Evolutionary conservation across 176 grass and related monocot genomes (phyloP), one percentile per base, ranked within the genome.

Genomic region (Oryza nivara): DNA sequence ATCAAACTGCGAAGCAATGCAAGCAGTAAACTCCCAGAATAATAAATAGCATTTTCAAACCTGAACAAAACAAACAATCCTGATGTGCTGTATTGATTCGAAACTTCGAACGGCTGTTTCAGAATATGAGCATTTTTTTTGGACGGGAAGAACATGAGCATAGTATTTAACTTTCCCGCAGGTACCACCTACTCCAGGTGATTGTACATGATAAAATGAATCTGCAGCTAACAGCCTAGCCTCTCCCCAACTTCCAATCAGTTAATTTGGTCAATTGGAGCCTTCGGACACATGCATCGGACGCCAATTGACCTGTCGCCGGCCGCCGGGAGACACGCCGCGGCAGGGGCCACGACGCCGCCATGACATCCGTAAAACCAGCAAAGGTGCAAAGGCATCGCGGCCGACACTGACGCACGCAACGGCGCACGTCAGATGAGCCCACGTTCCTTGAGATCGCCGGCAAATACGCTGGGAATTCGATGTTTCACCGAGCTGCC

Each of bases 391-490:
- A 46, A 14, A 2, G 70, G 2, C 43, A 26, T 40, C 6, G 38
- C 28, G 28, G 28, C 38, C 38, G 38, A 40, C 38, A 40, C 38
- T 7, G 0, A 7, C 38, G 38, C 38, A 40, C 38, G 38, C 38
- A 40, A 40, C 28, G 28, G 28, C 77, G 32, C 15, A 20, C 56
- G 70, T 44, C 38, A 25, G 64, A 72, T 7, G 34, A 11, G 69
- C 26, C 40, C 40, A 19, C 11, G 47, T 85, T 83, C 36, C 88
- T 69, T 83, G 38, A 36, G 47, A 86, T 86, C 61, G 67, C 68
- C 74, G 84, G 61, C 79, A 79, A 74, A 74, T 41, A 63, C 10
- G n/a, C 68, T 54, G n/a, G 68, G 74, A 90, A 90, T 68, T 73
- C 47, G 88, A 86, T 32, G 88, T 60, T 30, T 46, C 67, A 73